Conservation (phyloP, 805 yeast species). For the Pichia deserticola region DNA sequence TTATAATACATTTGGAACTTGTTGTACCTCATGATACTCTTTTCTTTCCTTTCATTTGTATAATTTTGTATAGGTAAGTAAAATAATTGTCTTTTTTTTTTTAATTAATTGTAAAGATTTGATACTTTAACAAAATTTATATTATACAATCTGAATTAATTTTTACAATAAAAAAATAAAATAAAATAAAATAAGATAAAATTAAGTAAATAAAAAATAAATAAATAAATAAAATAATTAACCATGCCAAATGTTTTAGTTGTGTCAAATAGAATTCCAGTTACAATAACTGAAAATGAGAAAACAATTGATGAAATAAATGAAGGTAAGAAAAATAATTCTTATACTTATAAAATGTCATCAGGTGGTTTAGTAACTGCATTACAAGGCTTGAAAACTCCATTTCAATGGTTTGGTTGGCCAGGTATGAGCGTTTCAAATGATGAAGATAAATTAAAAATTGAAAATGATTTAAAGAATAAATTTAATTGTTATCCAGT, state of each 20-base stretch:
- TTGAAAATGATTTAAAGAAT: slow-evolving; percentile 59
- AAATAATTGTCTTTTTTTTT: too few relatives aligned
- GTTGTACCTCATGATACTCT: too few relatives aligned
- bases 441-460: slow-evolving; percentile 53
- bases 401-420: slow-evolving; percentile 98
- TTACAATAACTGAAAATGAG: slow-evolving; percentile 59
- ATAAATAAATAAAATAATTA: too few relatives aligned
- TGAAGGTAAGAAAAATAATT: slow-evolving; percentile 22
- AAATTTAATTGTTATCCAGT: slow-evolving; percentile 89
- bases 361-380: slow-evolving; percentile 98
- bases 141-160: too few relatives aligned
- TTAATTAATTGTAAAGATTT: too few relatives aligned
- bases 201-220: too few relatives aligned
- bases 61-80: too few relatives aligned
- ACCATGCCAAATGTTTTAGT: slow-evolving; percentile 58
- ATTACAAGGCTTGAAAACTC: slow-evolving; percentile 80
- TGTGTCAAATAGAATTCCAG: slow-evolving; percentile 92
- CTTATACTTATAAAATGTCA: slow-evolving; percentile 82
- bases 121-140: too few relatives aligned
- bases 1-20: too few relatives aligned
- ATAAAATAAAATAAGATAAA: too few relatives aligned
- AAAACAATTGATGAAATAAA: slow-evolving; percentile 10
- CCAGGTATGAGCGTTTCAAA: slow-evolving; percentile 86
- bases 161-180: too few relatives aligned
- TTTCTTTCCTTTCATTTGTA: too few relatives aligned